phyloP scores from a whole-genome alignment of 2,329 filamentous ascomycete species.

The Cercospora sp. region DNA sequence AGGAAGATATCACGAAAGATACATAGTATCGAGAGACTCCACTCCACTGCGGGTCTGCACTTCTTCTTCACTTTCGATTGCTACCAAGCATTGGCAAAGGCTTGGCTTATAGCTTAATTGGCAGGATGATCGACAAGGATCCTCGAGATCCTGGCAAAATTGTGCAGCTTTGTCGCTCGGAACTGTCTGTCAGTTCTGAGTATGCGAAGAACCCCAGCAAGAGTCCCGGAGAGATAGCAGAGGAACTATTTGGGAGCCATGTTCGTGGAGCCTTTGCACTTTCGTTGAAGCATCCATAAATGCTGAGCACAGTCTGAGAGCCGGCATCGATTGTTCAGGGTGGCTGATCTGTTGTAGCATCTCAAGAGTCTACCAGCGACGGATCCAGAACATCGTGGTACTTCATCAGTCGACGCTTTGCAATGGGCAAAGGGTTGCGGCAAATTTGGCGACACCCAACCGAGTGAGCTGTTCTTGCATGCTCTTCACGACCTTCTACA shows the following conservation, averaged over 20 bases:
- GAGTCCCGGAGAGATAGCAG: constrained; percentile 32
- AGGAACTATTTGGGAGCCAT: constrained; percentile 32
- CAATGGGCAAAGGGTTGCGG: constrained; percentile 62
- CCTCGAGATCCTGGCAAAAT: constrained; percentile 25
- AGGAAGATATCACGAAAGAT: too few species aligned
- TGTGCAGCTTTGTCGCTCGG: constrained; percentile 28
- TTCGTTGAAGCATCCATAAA: constrained; percentile 10
- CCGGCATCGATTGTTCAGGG: not conserved
- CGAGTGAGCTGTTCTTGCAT: constrained; percentile 67
- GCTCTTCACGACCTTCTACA: constrained; percentile 67
- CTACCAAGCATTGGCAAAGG: constrained; percentile 7
- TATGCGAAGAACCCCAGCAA: constrained; percentile 31
- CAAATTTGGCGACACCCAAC: constrained; percentile 63
- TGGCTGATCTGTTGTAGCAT: constrained; percentile 19
- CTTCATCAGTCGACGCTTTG: constrained; percentile 37
- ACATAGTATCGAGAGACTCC: too few species aligned
- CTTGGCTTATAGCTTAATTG: constrained; percentile 13
- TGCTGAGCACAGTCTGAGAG: not conserved
- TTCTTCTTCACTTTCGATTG: constrained; percentile 5
- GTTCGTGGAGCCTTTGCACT: constrained; percentile 13
- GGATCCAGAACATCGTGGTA: constrained; percentile 16
- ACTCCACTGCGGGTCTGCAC: too few species aligned
- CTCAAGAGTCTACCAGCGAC: constrained; percentile 28
- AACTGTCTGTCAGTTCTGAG: constrained; percentile 30
- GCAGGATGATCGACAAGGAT: constrained; percentile 16